These are phyloP conservation scores for Naganishia onofrii DNA, from an alignment of 768 basidiomycete genomes.

Conservation along the genomic window DNA sequence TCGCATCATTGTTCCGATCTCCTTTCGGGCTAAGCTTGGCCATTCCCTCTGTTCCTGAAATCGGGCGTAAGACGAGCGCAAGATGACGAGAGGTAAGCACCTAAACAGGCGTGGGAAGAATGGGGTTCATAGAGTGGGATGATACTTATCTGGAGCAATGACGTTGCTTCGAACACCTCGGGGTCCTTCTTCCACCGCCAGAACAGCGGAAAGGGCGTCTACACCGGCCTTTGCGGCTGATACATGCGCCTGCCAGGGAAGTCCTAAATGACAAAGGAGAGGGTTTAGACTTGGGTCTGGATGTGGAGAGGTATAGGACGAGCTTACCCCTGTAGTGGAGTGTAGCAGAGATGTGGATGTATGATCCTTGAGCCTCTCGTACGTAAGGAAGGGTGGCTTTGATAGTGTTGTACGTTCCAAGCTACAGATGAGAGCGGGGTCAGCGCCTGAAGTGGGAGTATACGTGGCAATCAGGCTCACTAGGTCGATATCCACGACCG, in stretches of 20 bases:
- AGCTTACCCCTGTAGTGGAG: slow-evolving; percentile 73
- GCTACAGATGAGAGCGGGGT: slow-evolving; percentile 53
- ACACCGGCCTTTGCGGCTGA: slow-evolving; percentile 93
- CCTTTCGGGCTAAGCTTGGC: slow-evolving; percentile 50
- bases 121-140: not conserved
- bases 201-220: slow-evolving; percentile 77
- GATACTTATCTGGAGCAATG: slow-evolving; percentile 52
- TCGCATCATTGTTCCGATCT: slow-evolving; percentile 33
- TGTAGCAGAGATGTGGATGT: slow-evolving; percentile 84
- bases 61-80: slow-evolving; percentile 55
- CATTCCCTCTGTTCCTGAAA: slow-evolving; percentile 68
- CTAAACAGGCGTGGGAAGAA: slow-evolving; percentile 66
- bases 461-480: slow-evolving; percentile 56
- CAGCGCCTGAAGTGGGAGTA: not conserved
- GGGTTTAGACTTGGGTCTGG: not conserved
- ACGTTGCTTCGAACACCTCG: slow-evolving; percentile 80
- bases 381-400: slow-evolving; percentile 81
- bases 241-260: slow-evolving; percentile 86
- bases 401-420: slow-evolving; percentile 90
- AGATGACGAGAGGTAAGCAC: slow-evolving; percentile 11
- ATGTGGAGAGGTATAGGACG: not conserved
- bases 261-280: slow-evolving; percentile 55
- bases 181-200: slow-evolving; percentile 93
- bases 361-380: slow-evolving; percentile 70
- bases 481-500: slow-evolving; percentile 90